Evolutionary conservation across 1,284 basidiomycete species (phyloP).

Genomic region (Flammula alnicola): DNA sequence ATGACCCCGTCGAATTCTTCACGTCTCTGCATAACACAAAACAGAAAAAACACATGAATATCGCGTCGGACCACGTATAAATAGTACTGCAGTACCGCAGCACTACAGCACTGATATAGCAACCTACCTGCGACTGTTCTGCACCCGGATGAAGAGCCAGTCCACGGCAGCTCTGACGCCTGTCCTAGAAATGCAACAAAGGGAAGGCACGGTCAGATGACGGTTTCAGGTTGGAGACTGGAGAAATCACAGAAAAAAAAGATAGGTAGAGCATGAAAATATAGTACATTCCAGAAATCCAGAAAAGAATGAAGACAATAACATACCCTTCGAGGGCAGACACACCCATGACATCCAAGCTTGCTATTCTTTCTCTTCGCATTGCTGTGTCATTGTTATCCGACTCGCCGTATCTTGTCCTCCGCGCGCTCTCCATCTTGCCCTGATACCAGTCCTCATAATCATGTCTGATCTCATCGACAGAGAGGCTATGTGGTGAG

Average conservation of each 20-base stretch:
- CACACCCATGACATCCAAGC: constrained; percentile 89
- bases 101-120: no score
- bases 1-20: constrained; percentile 7
- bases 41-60: no score
- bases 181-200: constrained; percentile 46
- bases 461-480: constrained; percentile 87
- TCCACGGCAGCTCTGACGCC: constrained; percentile 90
- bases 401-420: constrained; percentile 52
- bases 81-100: no score
- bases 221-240: no score
- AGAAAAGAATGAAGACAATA: no score
- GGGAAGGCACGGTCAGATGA: background rate
- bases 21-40: constrained; percentile 13
- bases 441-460: constrained; percentile 89
- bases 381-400: constrained; percentile 48
- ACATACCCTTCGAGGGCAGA: constrained; percentile 88
- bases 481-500: constrained; percentile 74
- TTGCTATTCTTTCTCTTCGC: constrained; percentile 73
- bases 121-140: constrained; percentile 74
- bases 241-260: no score
- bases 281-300: no score
- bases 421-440: constrained; percentile 67
- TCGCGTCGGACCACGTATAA: no score
- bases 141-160: constrained; percentile 92
- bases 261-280: no score